Conservation (phyloP, 352 stramenopile genomes). For the Phytophthora multivora region DNA sequence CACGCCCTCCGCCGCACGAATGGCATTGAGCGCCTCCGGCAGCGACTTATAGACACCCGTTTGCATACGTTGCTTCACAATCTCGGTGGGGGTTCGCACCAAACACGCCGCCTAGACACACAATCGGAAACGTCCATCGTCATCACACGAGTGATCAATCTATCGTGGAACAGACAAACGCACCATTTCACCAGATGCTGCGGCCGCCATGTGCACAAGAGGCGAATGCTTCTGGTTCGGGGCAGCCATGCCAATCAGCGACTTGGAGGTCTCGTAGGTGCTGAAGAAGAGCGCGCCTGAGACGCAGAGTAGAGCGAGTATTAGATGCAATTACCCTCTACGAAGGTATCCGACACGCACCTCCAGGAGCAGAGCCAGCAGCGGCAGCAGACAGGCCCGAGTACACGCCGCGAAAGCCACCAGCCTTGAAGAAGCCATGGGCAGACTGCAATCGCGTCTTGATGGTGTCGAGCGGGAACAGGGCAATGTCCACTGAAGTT, state of each 20-base stretch:
- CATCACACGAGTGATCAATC: not conserved
- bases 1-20: conserved; percentile 79
- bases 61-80: conserved; percentile 99
- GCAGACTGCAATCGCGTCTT: conserved; percentile 98
- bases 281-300: conserved; percentile 90
- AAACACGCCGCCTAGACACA: conserved; percentile 91
- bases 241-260: conserved; percentile 52
- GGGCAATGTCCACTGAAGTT: conserved; percentile 96
- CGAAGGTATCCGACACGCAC: conserved; percentile 32
- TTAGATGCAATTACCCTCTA: not conserved
- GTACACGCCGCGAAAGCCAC: conserved; percentile 95
- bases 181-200: conserved; percentile 94
- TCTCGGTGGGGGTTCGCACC: conserved; percentile 98
- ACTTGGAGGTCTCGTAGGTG: conserved; percentile 92
- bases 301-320: conserved; percentile 1
- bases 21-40: conserved; percentile 66
- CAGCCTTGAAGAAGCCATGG: conserved; percentile 96
- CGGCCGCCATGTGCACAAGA: conserved; percentile 95
- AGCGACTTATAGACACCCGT: conserved; percentile 89
- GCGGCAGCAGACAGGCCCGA: conserved; percentile 91
- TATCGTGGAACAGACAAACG: conserved; percentile 1
- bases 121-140: conserved; percentile 8
- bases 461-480: conserved; percentile 99
- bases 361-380: conserved; percentile 90
- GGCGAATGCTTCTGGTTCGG: conserved; percentile 84